Evolutionary conservation across 805 yeast species (phyloP), one percentile per base, ranked within the genome.

Genomic region (Ogataea angusta): DNA sequence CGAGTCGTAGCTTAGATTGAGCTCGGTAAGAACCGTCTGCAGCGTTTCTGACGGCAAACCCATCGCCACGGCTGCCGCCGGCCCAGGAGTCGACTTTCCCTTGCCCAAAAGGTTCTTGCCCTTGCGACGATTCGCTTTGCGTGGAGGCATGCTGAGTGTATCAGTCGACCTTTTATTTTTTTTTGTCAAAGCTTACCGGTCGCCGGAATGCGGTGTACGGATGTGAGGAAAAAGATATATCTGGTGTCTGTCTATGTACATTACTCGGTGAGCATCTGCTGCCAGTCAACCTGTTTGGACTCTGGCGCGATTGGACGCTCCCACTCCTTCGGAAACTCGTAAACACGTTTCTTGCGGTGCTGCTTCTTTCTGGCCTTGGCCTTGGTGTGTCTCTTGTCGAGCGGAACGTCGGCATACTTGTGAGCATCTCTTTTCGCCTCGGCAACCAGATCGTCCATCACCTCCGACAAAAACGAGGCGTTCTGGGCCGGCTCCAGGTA

Each of bases 401-500:
- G 63, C 23, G 97, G 96, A 23, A 91, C 68, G 54, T 86, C 95
- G 30, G 72, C 70, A 52, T 86, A 85, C 41, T 83, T 85, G n/a
- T 64, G 53, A 3, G 69, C 55, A 32, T 73, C 57, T 37, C 78
- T 83, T 54, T 79, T 84, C 6, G 95, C 69, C 53, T 80, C 90
- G 18, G 60, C 59, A 21, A 90, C 55, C 36, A 93, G 67, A 41
- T 71, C 72, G 50, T 75, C 74, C 48, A 89, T 68, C 19, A 79
- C 70, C 40, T 79, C 84, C 14, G 82, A 80, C 48, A 87, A 66
- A 60, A 72, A 80, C 49, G 84, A 75, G 36, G 91, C 85, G 64
- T 93, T 93, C 64, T 91, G 97, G 1, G 95, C 76, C 30, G 95
- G 82, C 54, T 87, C 86, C 6, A 78, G 70, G 60, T 73, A 86